Base-by-base conservation (phyloP, 179 eudicot genomes). In the Spergularia azorica region DNA sequence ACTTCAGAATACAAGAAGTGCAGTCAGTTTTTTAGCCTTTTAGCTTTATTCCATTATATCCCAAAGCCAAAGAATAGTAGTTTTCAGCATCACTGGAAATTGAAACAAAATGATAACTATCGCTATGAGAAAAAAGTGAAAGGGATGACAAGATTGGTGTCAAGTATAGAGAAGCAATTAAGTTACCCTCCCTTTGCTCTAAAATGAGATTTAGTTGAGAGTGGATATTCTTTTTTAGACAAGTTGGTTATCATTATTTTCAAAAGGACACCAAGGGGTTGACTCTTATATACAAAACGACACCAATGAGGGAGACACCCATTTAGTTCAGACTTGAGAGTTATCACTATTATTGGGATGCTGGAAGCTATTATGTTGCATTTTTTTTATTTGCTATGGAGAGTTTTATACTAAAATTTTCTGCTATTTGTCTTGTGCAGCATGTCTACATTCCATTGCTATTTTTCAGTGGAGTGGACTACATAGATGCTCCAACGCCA, bases 401-500 rank as follows among this genome's bases (percentile, higher is more conserved):
- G 5, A 26, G 8, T 43, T 55, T 6, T 56, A 71, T 56, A 55
- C 74, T 71, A 54, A 71, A 21, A 21, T 65, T 71, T 73, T 26
- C 56, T 78, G 66, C 67, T 81, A 77, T 85, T 85, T 79, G 82
- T 86, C 74, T 85, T 81, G 82, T 88, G 97, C 89, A 95, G 98
- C 98, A 95, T 84, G 98, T 95, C 88, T 95, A 92, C 96, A 95
- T 95, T 87, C 98, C 98, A 73, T 86, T 95, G 73, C 96, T 95
- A 75, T 95, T 95, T 89, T 95, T 95, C 96, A 95, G 98, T 82
- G 97, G 97, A 84, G 98, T 95, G 64, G 98, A 95, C 84, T 95
- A 95, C 77, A 95, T 95, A 86, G 98, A 95, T 93, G 98, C 98
- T 80, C 98, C 98, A 66, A 95, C 98, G n/a, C 98, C 98, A 63